Evolutionary conservation across 1,139 yeast species (phyloP).

Genomic region (Magnusiomyces ingens): DNA sequence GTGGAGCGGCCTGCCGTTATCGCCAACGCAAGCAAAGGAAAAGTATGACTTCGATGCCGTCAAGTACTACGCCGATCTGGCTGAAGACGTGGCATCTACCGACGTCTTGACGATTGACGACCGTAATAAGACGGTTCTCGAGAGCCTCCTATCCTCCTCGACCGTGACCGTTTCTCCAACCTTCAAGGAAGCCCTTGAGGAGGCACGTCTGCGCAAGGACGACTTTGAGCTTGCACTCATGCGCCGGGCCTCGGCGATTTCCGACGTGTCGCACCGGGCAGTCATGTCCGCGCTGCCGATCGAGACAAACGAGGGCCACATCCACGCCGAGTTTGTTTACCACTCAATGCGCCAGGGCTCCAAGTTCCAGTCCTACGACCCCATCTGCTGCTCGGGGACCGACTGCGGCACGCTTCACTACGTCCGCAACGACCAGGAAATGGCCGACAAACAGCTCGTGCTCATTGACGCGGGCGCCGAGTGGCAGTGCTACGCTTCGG

Average conservation of each 20-base stretch:
- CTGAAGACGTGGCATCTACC: constrained; percentile 18
- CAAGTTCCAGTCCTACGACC: constrained; percentile 82
- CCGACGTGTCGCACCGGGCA: constrained; percentile 82
- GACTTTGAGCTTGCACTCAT: constrained; percentile 67
- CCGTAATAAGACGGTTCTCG: background rate
- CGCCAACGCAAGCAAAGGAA: constrained; percentile 54
- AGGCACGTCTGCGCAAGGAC: constrained; percentile 79
- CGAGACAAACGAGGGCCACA: constrained; percentile 80
- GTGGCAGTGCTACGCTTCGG: constrained; percentile 88
- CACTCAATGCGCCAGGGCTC: constrained; percentile 94
- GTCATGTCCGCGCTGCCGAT: constrained; percentile 91
- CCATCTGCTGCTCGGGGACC: constrained; percentile 92
- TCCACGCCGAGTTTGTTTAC: constrained; percentile 91
- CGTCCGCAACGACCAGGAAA: constrained; percentile 69
- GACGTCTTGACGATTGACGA: constrained; percentile 37
- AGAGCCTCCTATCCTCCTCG: background rate
- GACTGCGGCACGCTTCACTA: constrained; percentile 89
- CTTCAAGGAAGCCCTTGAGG: constrained; percentile 61
- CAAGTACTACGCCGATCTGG: constrained; percentile 35
- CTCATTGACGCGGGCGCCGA: constrained; percentile 97
- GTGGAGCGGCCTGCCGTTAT: constrained; percentile 91
- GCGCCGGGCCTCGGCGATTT: constrained; percentile 73
- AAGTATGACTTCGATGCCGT: constrained; percentile 80
- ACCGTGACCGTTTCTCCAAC: background rate
- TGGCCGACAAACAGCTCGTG: constrained; percentile 52